A percentile compares a stretch with the other conserved stretches of the same genome.
Evolutionary conservation across 345 rosid species (phyloP).

Genomic region (Noccaea bulbosa): DNA sequence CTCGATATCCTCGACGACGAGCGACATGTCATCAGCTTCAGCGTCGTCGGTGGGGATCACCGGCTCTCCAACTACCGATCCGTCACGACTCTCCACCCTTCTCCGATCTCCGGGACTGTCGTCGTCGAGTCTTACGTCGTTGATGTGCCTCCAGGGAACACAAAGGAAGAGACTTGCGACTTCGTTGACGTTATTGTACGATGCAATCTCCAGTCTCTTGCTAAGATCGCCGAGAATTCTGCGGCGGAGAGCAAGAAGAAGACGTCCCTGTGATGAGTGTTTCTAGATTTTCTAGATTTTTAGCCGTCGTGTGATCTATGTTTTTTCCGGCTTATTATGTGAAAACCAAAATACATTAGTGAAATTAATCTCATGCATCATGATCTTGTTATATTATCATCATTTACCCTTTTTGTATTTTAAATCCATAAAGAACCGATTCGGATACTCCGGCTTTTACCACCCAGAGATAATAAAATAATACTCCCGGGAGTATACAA

Average conservation of each 20-base stretch:
- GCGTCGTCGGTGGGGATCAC: constrained; percentile 72
- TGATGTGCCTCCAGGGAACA: constrained; percentile 79
- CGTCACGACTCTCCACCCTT: constrained; percentile 64
- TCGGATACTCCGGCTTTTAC: constrained; percentile 35
- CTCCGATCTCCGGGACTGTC: constrained; percentile 60
- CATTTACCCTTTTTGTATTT: constrained; percentile 26
- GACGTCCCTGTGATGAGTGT: constrained; percentile 30
- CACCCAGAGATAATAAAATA: constrained; percentile 18
- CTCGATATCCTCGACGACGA: constrained; percentile 75
- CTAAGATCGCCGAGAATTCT: constrained; percentile 63
- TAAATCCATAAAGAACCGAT: constrained; percentile 17
- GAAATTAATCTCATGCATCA: constrained; percentile 37
- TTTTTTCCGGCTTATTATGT: constrained; percentile 40
- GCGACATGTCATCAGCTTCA: constrained; percentile 64
- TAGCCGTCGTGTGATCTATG: constrained; percentile 45
- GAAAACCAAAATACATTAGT: constrained; percentile 36
- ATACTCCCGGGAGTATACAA: neutral
- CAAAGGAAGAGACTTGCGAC: constrained; percentile 75
- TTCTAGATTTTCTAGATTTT: neutral
- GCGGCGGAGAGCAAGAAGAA: constrained; percentile 40
- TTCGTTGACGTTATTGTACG: constrained; percentile 75
- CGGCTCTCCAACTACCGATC: constrained; percentile 67
- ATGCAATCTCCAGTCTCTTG: constrained; percentile 83
- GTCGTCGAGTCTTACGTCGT: constrained; percentile 89
- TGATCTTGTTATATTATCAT: constrained; percentile 24